phyloP scores from a whole-genome alignment of 495 filamentous ascomycete species.

The Melanomma pulvis-pyrius region DNA sequence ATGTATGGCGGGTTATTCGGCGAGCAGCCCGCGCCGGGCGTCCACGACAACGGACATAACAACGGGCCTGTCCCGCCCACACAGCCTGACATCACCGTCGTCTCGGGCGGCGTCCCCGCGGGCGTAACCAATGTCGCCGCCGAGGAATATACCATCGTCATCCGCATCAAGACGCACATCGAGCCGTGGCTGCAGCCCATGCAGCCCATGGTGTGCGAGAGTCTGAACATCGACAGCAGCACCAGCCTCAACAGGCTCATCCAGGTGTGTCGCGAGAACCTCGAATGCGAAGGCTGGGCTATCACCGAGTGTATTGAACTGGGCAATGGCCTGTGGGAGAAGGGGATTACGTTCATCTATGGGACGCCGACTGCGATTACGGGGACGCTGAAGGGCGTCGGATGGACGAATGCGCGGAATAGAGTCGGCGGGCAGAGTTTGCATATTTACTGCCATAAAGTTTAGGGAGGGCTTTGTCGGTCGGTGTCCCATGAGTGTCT shows the following conservation, averaged over 20 bases:
- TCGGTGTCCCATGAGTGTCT: neutral
- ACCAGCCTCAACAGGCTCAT: conserved; percentile 17
- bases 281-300: conserved; percentile 13
- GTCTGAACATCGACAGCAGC: conserved; percentile 3
- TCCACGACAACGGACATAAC: conserved; percentile 1
- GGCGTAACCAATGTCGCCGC: conserved; percentile 10
- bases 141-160: neutral
- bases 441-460: conserved; percentile 19
- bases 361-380: neutral
- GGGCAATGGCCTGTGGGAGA: conserved; percentile 19
- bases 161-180: neutral
- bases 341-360: conserved; percentile 21
- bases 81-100: conserved; percentile 6
- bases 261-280: neutral
- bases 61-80: neutral
- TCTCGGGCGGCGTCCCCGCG: neutral
- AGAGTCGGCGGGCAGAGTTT: conserved; percentile 16
- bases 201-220: conserved; percentile 3
- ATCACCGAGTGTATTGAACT: conserved; percentile 26
- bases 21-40: neutral
- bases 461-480: neutral
- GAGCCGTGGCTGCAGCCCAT: neutral
- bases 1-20: neutral
- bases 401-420: conserved; percentile 24
- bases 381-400: conserved; percentile 11